Evolutionary conservation across 1,139 yeast species (phyloP).

Genomic region (Pichia sp.): DNA sequence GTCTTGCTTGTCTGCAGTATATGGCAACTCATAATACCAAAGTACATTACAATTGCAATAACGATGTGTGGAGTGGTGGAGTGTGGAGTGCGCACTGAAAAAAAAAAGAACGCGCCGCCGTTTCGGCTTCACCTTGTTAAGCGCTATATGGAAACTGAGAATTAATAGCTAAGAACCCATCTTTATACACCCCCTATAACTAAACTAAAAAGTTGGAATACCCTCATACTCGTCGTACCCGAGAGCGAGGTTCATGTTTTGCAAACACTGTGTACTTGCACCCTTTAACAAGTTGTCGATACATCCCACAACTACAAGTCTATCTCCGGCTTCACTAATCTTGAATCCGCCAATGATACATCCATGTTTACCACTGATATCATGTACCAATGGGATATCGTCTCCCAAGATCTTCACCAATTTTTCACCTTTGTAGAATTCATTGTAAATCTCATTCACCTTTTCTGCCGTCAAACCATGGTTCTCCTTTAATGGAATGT

Average conservation of each 20-base stretch:
- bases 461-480: slow-evolving; percentile 62
- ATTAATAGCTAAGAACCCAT: too few species aligned
- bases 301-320: slow-evolving; percentile 92
- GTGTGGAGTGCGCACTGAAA: too few species aligned
- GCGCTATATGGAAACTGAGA: too few species aligned
- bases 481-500: slow-evolving; percentile 73
- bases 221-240: slow-evolving; percentile 95
- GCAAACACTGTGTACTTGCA: slow-evolving; percentile 97
- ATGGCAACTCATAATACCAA: too few species aligned
- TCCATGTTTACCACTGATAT: slow-evolving; percentile 90
- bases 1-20: too few species aligned
- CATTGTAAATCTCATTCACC: slow-evolving; percentile 78
- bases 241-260: slow-evolving; percentile 83
- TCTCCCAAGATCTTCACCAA: slow-evolving; percentile 80
- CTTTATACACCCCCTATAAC: too few species aligned
- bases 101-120: too few species aligned
- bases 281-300: slow-evolving; percentile 95
- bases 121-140: too few species aligned
- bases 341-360: slow-evolving; percentile 95
- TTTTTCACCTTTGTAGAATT: slow-evolving; percentile 81
- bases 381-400: slow-evolving; percentile 88
- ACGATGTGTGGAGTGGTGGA: too few species aligned
- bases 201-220: slow-evolving; percentile 56
- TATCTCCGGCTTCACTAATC: slow-evolving; percentile 76
- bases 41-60: too few species aligned